Evolutionary conservation across 2,329 filamentous ascomycete species (phyloP), one percentile per base, ranked within the genome.

Genomic region (Thelonectria olida): DNA sequence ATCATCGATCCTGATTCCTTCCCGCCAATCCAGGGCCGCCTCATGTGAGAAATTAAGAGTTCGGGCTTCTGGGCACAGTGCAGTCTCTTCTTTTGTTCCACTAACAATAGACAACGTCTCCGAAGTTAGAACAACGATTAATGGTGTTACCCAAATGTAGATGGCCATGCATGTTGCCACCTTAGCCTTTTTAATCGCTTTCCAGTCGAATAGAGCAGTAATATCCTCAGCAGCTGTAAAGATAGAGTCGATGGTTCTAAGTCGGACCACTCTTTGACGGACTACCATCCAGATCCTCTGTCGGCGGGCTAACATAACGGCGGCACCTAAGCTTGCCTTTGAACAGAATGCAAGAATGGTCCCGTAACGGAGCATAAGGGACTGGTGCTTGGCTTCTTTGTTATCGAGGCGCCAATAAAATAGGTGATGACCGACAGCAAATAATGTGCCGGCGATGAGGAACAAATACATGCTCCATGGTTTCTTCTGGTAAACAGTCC

Each of bases 31-130:
- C 51, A 17, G n/a, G n/a, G n/a, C 56, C 48, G 5, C 41, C 34
- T 71, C 69, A 13, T 70, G 63, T 1, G 61, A 53, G 5, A 71
- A 71, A 22, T 71, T 71, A n/a, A 71, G 64, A 13, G 69, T 71
- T 8, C 64, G 58, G 27, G 68, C n/a, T 8, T 64, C 65, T 7
- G 60, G 45, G 31, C 69, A 71, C 5, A 44, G 55, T 2, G 58
- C 54, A 2, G 34, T 39, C 23, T 66, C 52, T 25, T 62, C 36
- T 51, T 7, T 48, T 61, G 22, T 51, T 57, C 1, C 67, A 67
- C 8, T 44, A 27, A 45, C 44, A 1, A 71, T 64, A 3, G 63
- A 66, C 4, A 71, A 62, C 1, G 69, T 71, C 9, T 67, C 67
- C 3, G 69, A 66, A 10, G 69, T 70, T 4, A 71, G 57, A 13